Evolutionary conservation across 2,329 filamentous ascomycete species (phyloP), one percentile per base, ranked within the genome.

Genomic region (Colletotrichum sp.): DNA sequence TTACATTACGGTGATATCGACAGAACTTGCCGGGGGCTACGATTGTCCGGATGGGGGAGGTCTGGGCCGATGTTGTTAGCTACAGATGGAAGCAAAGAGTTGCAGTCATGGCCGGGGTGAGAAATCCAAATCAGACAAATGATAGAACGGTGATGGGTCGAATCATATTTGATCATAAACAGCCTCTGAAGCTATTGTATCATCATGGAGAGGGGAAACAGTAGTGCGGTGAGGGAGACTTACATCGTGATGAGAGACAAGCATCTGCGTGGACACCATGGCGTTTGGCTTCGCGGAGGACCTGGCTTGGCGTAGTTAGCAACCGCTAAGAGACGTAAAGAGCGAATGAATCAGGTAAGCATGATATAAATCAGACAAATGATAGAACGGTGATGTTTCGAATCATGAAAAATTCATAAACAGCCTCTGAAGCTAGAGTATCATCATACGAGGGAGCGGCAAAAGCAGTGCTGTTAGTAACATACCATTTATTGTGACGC

Each of bases 161-260:
- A 86, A 86, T 86, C 84, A 86, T 78, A 24, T 59, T 21, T 32
- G 79, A 83, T 87, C 86, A 88, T 88, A 87, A 88, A 88, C 86
- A 88, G 86, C 86, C 86, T 88, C 86, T 86, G 85, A 85, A 80
- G 80, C 80, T 75, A 78, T 26, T 57, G 52, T 81, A 81, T 87
- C 85, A 87, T 87, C 85, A 87, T 84, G 75, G 69, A 39, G 66
- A 28, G 24, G 36, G 30, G 7, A 28, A 6, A 12, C 9, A 28
- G 26, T 44, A 64, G 21, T n/a, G 63, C 4, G 8, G 78, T 80
- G 8, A 21, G 13, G 15, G 16, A 49, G n/a, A 26, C 80, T 69
- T 82, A 83, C 82, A 36, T 36, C n/a, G n/a, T 21, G 30, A 13
- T 21, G 16, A n/a, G 13, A 34, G 12, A 21, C 59, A 21, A 13